phyloP scores from a whole-genome alignment of 2,329 filamentous ascomycete species.

The Monosporascus sp. region DNA sequence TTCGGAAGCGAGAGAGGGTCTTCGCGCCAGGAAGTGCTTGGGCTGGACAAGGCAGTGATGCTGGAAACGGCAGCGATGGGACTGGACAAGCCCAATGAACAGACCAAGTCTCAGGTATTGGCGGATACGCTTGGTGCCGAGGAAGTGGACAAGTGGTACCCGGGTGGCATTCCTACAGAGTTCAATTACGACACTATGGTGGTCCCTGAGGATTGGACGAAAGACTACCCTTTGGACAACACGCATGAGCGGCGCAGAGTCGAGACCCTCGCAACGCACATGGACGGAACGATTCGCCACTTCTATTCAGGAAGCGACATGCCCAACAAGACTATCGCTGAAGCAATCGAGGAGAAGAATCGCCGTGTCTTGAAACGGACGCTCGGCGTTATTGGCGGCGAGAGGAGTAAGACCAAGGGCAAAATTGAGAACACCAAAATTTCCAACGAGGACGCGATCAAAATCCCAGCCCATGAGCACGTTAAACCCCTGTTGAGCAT shows the following conservation, averaged over 20 bases:
- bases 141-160: slow-evolving; percentile 26
- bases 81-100: neutral
- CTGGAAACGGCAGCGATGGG: too few relatives aligned
- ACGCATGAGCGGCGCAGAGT: slow-evolving; percentile 14
- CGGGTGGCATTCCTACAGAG: slow-evolving; percentile 24
- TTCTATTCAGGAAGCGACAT: slow-evolving; percentile 37
- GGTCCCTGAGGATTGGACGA: slow-evolving; percentile 19
- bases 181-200: slow-evolving; percentile 16
- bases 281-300: slow-evolving; percentile 24
- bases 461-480: slow-evolving; percentile 22
- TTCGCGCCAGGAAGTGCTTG: slow-evolving; percentile 1
- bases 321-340: slow-evolving; percentile 28
- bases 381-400: slow-evolving; percentile 34
- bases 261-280: slow-evolving; percentile 19
- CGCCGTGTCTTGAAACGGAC: slow-evolving; percentile 21
- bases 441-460: slow-evolving; percentile 32
- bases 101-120: slow-evolving; percentile 10
- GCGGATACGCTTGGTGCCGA: slow-evolving; percentile 26
- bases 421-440: slow-evolving; percentile 23
- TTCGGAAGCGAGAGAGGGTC: slow-evolving; percentile 7
- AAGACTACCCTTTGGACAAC: slow-evolving; percentile 10
- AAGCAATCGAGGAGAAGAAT: slow-evolving; percentile 26
- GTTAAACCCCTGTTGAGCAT: neutral
- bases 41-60: neutral
- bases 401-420: slow-evolving; percentile 20